Conservation (phyloP, 768 basidiomycete genomes). For the Daedaleopsis sinensis region DNA sequence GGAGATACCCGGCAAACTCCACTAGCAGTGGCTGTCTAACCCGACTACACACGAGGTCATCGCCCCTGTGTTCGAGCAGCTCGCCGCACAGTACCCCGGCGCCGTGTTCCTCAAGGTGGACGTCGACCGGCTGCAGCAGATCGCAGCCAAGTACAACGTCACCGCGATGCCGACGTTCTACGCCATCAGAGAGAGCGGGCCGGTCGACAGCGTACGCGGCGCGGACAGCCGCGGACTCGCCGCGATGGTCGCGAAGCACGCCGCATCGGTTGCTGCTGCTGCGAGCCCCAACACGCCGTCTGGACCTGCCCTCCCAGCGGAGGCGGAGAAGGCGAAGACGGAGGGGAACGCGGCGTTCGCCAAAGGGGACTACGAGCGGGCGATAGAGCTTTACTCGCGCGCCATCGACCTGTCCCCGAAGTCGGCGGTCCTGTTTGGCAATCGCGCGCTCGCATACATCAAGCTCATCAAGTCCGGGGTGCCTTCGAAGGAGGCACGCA, state of each 20-base stretch:
- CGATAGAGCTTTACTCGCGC: neutral
- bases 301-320: neutral
- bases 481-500: neutral
- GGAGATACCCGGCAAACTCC: neutral
- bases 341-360: slow-evolving; percentile 6
- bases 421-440: slow-evolving; percentile 5
- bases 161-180: slow-evolving; percentile 5
- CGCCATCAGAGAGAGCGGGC: neutral
- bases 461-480: neutral
- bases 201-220: neutral
- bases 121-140: neutral
- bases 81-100: neutral
- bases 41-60: neutral
- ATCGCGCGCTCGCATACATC: slow-evolving; percentile 7
- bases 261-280: neutral
- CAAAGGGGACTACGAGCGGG: neutral
- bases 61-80: slow-evolving; percentile 2
- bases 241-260: slow-evolving; percentile 2
- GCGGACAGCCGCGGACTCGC: slow-evolving; percentile 3
- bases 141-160: slow-evolving; percentile 1
- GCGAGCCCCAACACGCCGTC: neutral
- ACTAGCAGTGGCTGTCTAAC: neutral
- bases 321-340: slow-evolving; percentile 4
- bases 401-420: neutral
- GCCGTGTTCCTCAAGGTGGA: slow-evolving; percentile 6